Base-by-base conservation (phyloP, 2,329 filamentous ascomycete species). In the Lachnellula arida region DNA sequence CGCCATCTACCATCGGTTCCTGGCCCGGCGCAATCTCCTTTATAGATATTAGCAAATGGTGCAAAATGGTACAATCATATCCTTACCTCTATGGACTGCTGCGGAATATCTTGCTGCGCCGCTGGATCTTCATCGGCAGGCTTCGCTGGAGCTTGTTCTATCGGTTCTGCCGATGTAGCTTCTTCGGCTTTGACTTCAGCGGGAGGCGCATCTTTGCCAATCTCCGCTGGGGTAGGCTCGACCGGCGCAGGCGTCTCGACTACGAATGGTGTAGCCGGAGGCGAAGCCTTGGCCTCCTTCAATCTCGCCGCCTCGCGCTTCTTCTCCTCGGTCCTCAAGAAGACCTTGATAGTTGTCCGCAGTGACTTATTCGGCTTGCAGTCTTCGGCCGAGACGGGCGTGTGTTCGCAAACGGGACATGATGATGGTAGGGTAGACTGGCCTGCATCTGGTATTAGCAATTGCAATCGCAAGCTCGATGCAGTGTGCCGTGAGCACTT, bases 341-440 rank as follows among this genome's bases (percentile, higher is more conserved):
- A 99, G 12, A 94, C 89, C 64, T 89, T 88, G 63, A 97, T 87
- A 1, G 94, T 99, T 25, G 89, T 94, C 63, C 94, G 87, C n/a
- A 97, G 78, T 28, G 88, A 85, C 71, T 96, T 97, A 72, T 96
- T 90, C 1, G 90, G 85, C 60, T 88, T 91, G 77, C 92, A 96
- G 63, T 94, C 87, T 58, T 90, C 89, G 47, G 87, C 82, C 28
- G 91, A 90, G 57, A 99, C 81, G 0, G 94, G 94, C 22, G 85
- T 88, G 71, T 99, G 94, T 61, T 92, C 89, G 81, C 94, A 99
- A 57, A 96, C 88, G 2, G 94, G 93, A 67, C 94, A 99, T 46
- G 87, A 87, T 11, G 87, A 81, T 12, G 88, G 85, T 9, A 95
- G 78, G 25, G 85, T 86, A 7, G 84, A 78, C 72, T 96, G 91